A percentile compares a stretch with the other conserved stretches of the same genome.
Evolutionary conservation across 352 stramenopile genomes (phyloP).

Genomic region (Globisporangium uncinulatum): DNA sequence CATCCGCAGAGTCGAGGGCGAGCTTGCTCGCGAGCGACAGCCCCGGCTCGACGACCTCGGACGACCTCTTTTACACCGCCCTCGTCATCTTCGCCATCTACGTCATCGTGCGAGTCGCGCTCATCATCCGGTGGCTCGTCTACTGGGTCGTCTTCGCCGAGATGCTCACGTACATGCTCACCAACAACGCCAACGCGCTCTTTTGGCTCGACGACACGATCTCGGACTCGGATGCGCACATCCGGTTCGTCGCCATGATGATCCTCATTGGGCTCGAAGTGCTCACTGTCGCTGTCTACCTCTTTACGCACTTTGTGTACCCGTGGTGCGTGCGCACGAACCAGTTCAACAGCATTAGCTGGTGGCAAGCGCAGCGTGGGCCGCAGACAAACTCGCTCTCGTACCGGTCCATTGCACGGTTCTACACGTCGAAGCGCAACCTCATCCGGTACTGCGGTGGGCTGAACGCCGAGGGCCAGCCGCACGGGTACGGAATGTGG

Average conservation of each 20-base stretch:
- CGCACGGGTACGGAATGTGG: conserved; percentile 59
- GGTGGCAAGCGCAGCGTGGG: conserved; percentile 29
- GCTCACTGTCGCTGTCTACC: conserved; percentile 35
- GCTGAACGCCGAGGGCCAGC: conserved; percentile 27
- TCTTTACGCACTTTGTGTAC: conserved; percentile 46
- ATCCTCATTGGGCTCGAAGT: conserved; percentile 33
- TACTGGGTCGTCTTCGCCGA: conserved; percentile 49
- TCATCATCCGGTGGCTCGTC: conserved; percentile 50
- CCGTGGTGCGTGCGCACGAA: conserved; percentile 34
- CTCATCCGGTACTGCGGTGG: conserved; percentile 48
- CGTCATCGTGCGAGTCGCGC: conserved; percentile 36
- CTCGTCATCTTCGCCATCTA: conserved; percentile 46
- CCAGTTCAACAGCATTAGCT: conserved; percentile 26
- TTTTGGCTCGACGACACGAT: conserved; percentile 23
- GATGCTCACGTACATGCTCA: conserved; percentile 20
- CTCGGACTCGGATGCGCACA: conserved; percentile 16
- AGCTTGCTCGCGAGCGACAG: conserved; percentile 3
- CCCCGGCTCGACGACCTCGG: conserved; percentile 19
- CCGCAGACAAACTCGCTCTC: conserved; percentile 18
- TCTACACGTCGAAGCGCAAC: conserved; percentile 25
- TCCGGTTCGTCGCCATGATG: conserved; percentile 12
- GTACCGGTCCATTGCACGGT: conserved; percentile 19
- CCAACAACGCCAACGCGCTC: conserved; percentile 12
- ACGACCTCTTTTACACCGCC: conserved; percentile 49
- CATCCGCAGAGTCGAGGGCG: neutral